Evolutionary conservation across 2,329 filamentous ascomycete species (phyloP).

Genomic region (Aspergillus brunneoviolaceus): DNA sequence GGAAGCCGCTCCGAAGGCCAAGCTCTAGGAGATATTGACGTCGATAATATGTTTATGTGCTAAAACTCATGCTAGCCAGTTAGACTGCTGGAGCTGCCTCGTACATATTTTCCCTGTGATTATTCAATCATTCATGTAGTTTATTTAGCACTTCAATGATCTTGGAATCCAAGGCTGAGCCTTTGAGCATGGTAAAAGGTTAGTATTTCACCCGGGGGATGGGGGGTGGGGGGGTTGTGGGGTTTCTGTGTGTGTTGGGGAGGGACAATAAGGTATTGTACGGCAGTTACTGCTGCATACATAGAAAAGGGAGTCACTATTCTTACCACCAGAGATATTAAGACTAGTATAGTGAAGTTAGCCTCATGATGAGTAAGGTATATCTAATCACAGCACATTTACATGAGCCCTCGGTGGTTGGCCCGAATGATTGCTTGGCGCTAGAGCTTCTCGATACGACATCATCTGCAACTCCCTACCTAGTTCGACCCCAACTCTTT

Average conservation of each 20-base stretch:
- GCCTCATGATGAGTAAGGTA: too few species aligned
- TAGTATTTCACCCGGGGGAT: too few species aligned
- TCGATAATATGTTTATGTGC: not conserved
- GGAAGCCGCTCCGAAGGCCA: conserved; percentile 40
- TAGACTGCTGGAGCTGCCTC: not conserved
- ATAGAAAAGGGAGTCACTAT: too few species aligned
- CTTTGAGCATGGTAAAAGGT: not conserved
- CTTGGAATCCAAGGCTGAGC: not conserved
- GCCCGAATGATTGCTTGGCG: not conserved
- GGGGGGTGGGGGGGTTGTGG: too few species aligned
- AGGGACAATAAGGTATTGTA: too few species aligned
- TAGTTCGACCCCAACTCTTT: not conserved
- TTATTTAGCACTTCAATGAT: not conserved
- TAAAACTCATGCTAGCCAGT: not conserved
- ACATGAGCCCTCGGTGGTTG: too few species aligned
- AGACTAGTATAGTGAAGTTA: too few species aligned
- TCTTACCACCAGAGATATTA: too few species aligned
- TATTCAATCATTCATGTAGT: not conserved
- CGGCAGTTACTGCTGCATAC: too few species aligned
- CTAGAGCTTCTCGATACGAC: not conserved
- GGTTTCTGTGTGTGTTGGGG: too few species aligned
- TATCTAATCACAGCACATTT: not conserved
- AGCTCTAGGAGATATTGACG: conserved; percentile 31
- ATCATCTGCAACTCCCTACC: not conserved
- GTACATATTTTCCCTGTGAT: conserved; percentile 8